Evolutionary conservation across 352 stramenopile species (phyloP), one percentile per base, ranked within the genome.

Genomic region (Phytophthora capsici): DNA sequence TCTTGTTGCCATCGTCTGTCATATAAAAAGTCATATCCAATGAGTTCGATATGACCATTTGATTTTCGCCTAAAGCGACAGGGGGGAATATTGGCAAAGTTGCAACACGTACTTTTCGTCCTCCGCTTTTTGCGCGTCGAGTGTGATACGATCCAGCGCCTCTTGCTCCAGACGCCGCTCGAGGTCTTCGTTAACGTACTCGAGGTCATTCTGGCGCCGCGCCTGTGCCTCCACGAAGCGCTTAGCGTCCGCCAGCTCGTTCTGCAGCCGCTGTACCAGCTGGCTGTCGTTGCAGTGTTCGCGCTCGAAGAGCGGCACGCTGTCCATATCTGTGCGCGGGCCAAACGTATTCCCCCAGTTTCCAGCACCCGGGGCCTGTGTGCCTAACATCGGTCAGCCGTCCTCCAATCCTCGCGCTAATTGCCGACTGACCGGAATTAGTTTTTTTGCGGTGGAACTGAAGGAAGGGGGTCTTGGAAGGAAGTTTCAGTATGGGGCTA

Each of bases 161-260:
- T 95, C 88, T 50, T 93, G 82, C 59, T 95, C 88, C 8, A 92
- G 58, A 58, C 88, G 76, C 13, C 86, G 82, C 57, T 95, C 88
- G 34, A 95, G 73, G 51, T 95, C 88, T 56, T 95, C 88, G 56
- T 94, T 94, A 55, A 95, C 86, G 48, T 93, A 93, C 55, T 94
- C 88, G 30, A 95, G 72, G 54, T 95, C 88, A 60, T 94, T 94
- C 66, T 94, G 88, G 44, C 86, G 84, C 9, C 84, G 63, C 40
- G 85, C 86, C 65, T 95, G 88, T 43, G 82, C 84, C 61, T 94
- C 88, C 28, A 94, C 70, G 56, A 93, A 90, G 57, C 85, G 86
- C 78, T 94, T 94, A 56, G 85, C 84, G 55, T 95, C 88, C 17
- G 84, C 75, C 41, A 95, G 75, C 62, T 95, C 88, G 60, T 88